Conservation (phyloP, 2,329 filamentous ascomycete genomes). For the Diaporthe australafricana region DNA sequence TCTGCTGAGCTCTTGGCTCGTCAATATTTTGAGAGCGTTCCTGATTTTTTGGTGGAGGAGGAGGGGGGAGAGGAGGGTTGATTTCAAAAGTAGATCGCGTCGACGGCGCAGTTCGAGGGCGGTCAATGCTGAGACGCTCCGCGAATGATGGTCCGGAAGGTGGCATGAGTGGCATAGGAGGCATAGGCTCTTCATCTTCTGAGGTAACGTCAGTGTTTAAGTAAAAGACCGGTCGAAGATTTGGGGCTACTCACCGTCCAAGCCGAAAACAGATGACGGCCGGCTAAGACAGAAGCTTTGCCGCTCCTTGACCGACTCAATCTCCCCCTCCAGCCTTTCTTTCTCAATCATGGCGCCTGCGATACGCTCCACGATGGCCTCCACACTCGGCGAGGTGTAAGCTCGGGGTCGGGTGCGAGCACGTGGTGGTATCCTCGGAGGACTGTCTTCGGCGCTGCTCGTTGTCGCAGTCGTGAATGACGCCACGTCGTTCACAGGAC, state of each 20-base stretch:
- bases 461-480: slow-evolving; percentile 42
- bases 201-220: not conserved
- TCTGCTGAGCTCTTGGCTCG: slow-evolving; percentile 21
- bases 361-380: slow-evolving; percentile 65
- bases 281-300: slow-evolving; percentile 67
- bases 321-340: slow-evolving; percentile 68
- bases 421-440: slow-evolving; percentile 57
- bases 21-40: slow-evolving; percentile 30
- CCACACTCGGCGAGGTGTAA: slow-evolving; percentile 59
- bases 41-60: slow-evolving; percentile 33
- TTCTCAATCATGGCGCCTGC: slow-evolving; percentile 69
- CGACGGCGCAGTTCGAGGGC: slow-evolving; percentile 49
- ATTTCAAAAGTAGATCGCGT: slow-evolving; percentile 33
- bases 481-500: slow-evolving; percentile 51
- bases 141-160: slow-evolving; percentile 68
- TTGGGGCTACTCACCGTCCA: slow-evolving; percentile 43
- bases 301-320: slow-evolving; percentile 70
- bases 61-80: slow-evolving; percentile 29
- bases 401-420: slow-evolving; percentile 54
- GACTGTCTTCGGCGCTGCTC: slow-evolving; percentile 46
- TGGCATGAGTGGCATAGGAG: slow-evolving; percentile 67
- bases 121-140: slow-evolving; percentile 63
- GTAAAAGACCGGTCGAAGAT: not conserved
- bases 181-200: slow-evolving; percentile 62
- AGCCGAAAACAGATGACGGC: slow-evolving; percentile 62